phyloP scores from a whole-genome alignment of 306 rosid genomes.

The Quercus ilex region DNA sequence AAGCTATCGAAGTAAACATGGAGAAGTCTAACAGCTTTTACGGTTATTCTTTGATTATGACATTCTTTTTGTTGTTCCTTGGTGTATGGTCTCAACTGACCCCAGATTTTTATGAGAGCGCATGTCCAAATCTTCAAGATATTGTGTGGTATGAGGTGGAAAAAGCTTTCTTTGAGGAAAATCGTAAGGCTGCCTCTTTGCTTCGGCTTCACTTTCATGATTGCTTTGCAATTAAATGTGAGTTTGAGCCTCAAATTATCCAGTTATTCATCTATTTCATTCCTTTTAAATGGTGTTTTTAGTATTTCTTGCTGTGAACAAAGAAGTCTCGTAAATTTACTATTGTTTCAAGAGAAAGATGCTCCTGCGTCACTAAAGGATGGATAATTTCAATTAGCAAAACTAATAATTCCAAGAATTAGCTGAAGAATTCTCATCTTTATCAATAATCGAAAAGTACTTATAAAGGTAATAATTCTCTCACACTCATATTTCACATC shows the following conservation, averaged over 20 bases:
- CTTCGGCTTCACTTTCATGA: constrained; percentile 93
- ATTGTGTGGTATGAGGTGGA: constrained; percentile 59
- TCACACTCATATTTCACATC: too few relatives aligned
- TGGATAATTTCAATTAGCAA: too few relatives aligned
- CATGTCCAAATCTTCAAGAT: constrained; percentile 57
- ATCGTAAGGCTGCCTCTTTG: constrained; percentile 85
- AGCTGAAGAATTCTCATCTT: too few relatives aligned
- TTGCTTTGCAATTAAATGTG: constrained; percentile 72
- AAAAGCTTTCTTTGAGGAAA: constrained; percentile 55
- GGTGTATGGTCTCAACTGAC: constrained; percentile 49
- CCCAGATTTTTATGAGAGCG: constrained; percentile 52
- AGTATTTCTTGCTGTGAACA: too few relatives aligned
- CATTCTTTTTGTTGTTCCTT: constrained; percentile 29
- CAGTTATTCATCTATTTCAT: too few relatives aligned
- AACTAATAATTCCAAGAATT: too few relatives aligned
- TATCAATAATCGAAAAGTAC: too few relatives aligned
- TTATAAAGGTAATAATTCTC: too few relatives aligned
- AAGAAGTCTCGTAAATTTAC: too few relatives aligned
- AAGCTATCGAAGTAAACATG: constrained; percentile 14
- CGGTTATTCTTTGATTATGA: constrained; percentile 25
- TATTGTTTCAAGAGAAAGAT: too few relatives aligned
- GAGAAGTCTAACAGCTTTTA: constrained; percentile 16
- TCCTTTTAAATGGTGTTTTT: too few relatives aligned
- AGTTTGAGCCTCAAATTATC: constrained; percentile 13
- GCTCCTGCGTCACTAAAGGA: too few relatives aligned